phyloP scores from a whole-genome alignment of 441 rosid species.

The Gossypium davidsonii region DNA sequence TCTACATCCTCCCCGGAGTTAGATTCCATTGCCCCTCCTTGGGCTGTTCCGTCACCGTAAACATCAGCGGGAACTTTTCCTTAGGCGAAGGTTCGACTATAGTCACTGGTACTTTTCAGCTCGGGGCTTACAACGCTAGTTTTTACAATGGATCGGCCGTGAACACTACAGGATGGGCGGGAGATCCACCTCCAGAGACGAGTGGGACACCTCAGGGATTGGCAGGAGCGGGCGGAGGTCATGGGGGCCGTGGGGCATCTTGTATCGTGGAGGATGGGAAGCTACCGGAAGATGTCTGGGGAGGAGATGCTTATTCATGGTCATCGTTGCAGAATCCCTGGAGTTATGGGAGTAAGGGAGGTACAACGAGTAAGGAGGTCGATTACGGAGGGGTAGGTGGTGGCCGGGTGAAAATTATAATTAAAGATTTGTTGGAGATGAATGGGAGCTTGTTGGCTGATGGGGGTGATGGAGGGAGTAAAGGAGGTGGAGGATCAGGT shows the following conservation, averaged over 20 bases:
- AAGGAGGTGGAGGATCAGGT: slow-evolving; percentile 98
- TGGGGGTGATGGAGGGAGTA: slow-evolving; percentile 63
- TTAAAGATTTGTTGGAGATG: slow-evolving; percentile 42
- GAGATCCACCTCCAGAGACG: slow-evolving; percentile 80
- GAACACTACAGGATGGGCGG: slow-evolving; percentile 75
- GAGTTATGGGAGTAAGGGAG: slow-evolving; percentile 85
- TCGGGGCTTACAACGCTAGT: slow-evolving; percentile 57
- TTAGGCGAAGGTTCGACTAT: slow-evolving; percentile 59
- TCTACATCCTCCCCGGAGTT: slow-evolving; percentile 68
- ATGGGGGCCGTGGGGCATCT: slow-evolving; percentile 88
- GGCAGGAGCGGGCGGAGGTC: slow-evolving; percentile 91
- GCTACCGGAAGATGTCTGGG: slow-evolving; percentile 94
- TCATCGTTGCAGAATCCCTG: slow-evolving; percentile 56
- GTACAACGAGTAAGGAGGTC: slow-evolving; percentile 76
- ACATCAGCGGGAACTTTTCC: slow-evolving; percentile 69
- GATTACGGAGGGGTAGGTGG: slow-evolving; percentile 92
- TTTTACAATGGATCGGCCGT: slow-evolving; percentile 52
- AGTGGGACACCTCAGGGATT: slow-evolving; percentile 88
- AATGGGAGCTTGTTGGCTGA: slow-evolving; percentile 74
- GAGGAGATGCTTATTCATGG: slow-evolving; percentile 97
- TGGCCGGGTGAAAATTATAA: slow-evolving; percentile 55
- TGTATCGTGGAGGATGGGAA: slow-evolving; percentile 61
- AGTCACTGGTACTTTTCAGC: slow-evolving; percentile 59
- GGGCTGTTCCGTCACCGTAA: slow-evolving; percentile 68
- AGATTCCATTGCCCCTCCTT: slow-evolving; percentile 50